A percentile compares a stretch with the other conserved stretches of the same genome.
These are phyloP conservation scores for Colletotrichum simmondsii DNA, from an alignment of 2,329 filamentous ascomycete species.

Conservation along the genomic window DNA sequence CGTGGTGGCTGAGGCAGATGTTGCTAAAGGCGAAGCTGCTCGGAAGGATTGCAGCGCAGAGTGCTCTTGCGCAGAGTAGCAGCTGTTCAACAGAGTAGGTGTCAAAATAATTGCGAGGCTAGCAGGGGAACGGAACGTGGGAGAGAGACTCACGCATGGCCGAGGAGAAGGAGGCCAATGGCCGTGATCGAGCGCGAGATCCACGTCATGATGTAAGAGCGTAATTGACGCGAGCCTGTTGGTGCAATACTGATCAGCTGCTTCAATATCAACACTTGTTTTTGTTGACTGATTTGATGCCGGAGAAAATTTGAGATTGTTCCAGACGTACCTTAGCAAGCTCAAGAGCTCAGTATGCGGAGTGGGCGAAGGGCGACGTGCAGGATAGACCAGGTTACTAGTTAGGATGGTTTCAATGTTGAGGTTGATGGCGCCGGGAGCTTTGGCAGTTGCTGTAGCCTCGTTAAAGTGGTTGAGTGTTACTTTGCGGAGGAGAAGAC, in stretches of 20 bases:
- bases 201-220: constrained; percentile 69
- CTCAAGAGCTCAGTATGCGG: background rate
- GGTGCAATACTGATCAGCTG: background rate
- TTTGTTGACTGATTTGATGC: background rate
- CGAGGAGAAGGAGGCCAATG: constrained; percentile 81
- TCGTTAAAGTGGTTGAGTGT: background rate
- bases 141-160: constrained; percentile 79
- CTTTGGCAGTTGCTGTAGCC: background rate
- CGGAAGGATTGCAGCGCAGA: constrained; percentile 75
- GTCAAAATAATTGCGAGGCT: background rate
- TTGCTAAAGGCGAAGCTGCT: constrained; percentile 46
- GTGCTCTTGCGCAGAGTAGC: constrained; percentile 96
- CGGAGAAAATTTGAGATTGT: background rate
- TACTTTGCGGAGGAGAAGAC: background rate
- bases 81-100: constrained; percentile 62
- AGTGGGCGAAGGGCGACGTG: background rate
- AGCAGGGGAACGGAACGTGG: background rate
- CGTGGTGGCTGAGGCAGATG: constrained; percentile 55
- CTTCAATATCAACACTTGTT: background rate
- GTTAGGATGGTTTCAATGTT: background rate
- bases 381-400: background rate
- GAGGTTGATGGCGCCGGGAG: background rate
- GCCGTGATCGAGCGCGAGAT: constrained; percentile 77
- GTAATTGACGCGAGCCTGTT: background rate
- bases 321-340: background rate